Base-by-base conservation (phyloP, 2,329 filamentous ascomycete species). In the Triangularia setosa region DNA sequence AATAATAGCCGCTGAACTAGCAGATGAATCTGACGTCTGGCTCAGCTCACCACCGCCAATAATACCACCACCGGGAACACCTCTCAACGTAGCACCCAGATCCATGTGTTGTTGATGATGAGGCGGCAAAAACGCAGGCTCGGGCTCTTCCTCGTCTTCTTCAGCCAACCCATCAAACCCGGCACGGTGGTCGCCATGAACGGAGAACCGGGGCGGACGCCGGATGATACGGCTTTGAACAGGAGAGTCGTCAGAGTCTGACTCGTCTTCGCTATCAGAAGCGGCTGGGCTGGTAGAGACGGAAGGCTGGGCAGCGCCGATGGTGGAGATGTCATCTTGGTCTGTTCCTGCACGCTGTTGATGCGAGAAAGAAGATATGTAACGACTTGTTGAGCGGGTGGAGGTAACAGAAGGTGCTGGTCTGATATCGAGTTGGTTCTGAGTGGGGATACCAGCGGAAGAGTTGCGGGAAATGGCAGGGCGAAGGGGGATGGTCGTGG, bases 1-100 rank as follows among this genome's bases (percentile, higher is more conserved):
- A 28, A 78, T 69, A 21, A 79, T 74, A 1, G 81, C 77, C 1
- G 77, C 78, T 21, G 85, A 87, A 65, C 83, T 82, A 0, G 81
- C 78, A 2, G 88, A 88, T 0, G 89, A 90, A 69, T 90, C 86
- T 0, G 85, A 87, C 1, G 84, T 87, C 63, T 85, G 83, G 40
- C 58, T 60, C 3, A 40, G 14, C 0, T 52, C 40, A 24, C 33
- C 52, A n/a, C 52, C 55, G 21, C 48, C 21, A 58, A 6, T 30
- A 27, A 3, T 24, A 27, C 28, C 28, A 57, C 3, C 44, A 55
- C n/a, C n/a, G n/a, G 75, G 73, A 57, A 83, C 79, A 18, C 79
- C 83, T 40, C 79, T 79, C 25, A 87, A 73, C 0, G 84, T 87
- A 21, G 84, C 84, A 33, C 79, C 79, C 25, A 86, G 73, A 67